Evolutionary conservation across 495 filamentous ascomycete species (phyloP), one percentile per base, ranked within the genome.

Genomic region (Daldinia caldariorum): DNA sequence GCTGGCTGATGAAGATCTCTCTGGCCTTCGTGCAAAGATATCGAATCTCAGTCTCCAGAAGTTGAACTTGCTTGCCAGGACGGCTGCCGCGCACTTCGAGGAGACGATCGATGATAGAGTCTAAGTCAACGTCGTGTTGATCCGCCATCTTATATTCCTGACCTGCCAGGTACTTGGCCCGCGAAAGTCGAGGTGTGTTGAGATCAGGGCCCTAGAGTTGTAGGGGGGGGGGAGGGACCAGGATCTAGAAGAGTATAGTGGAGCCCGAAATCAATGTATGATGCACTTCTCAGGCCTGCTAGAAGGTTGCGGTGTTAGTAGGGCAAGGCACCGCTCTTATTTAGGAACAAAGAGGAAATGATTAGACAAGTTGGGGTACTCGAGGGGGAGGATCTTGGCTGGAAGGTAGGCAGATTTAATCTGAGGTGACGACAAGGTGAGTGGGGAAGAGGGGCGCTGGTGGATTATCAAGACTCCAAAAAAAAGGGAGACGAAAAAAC

Each of bases 1-100:
- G 95, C 86, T 99, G 95, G 60, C 94, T 97, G 81, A 99, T 99
- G 85, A 99, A 99, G 74, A 99, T 99, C 83, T 99, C 95, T 66
- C 95, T 91, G 41, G 95, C 94, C 85, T 98, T 99, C 74, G 95
- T 97, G 88, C 95, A 99, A 69, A 99, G 89, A 84, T 89, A 97
- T 74, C 95, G 92, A 72, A 99, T 99, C 85, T 99, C 96, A 59
- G 92, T 90, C 79, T 99, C 95, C 69, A 97, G 84, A 67, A 99
- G 88, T 81, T 99, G 95, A 43, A 99, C 96, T 82, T 98, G 95
- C 84, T 99, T 99, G 69, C 95, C 95, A 58, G 95, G 95, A 78
- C 95, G 88, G 86, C 94, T 98, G 75, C 95, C 95, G 84, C 95
- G 90, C 81, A 99, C 95, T 84, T 99, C 95, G 74, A 99, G 84